phyloP scores from a whole-genome alignment of 2,329 filamentous ascomycete genomes.

The Tolypocladium tropicale region DNA sequence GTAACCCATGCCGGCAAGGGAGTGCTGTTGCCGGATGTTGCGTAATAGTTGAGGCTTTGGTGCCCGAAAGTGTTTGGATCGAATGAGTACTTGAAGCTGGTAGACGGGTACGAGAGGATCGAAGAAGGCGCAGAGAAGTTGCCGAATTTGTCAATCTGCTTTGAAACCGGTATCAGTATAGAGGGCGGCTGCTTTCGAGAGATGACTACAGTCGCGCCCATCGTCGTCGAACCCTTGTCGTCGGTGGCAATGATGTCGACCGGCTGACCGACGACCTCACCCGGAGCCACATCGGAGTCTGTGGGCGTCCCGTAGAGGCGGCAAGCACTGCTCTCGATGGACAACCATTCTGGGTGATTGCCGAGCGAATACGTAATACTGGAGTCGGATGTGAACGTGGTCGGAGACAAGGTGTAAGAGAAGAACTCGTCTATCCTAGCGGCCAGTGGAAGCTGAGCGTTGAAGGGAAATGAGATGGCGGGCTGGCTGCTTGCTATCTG shows the following conservation, averaged over 20 bases:
- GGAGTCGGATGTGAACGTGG: conserved; percentile 61
- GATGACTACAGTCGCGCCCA: conserved; percentile 62
- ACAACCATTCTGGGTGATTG: conserved; percentile 64
- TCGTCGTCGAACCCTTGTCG: conserved; percentile 47
- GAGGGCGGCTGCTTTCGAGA: conserved; percentile 45
- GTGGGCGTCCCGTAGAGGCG: conserved; percentile 63
- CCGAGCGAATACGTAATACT: conserved; percentile 56
- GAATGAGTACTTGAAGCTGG: conserved; percentile 42
- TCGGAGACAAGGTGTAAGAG: conserved; percentile 59
- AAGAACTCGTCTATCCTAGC: conserved; percentile 59
- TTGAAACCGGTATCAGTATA: conserved; percentile 43
- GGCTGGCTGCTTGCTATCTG: conserved; percentile 27
- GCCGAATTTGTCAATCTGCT: conserved; percentile 49
- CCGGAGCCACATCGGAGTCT: conserved; percentile 33
- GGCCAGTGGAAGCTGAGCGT: conserved; percentile 73
- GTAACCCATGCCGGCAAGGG: conserved; percentile 75
- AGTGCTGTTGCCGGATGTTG: conserved; percentile 65
- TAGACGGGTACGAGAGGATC: conserved; percentile 44
- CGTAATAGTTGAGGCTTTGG: conserved; percentile 59
- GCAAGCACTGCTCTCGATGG: conserved; percentile 53
- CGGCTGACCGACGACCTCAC: conserved; percentile 44
- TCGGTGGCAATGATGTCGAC: conserved; percentile 65
- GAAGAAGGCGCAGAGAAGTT: conserved; percentile 49
- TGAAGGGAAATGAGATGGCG: conserved; percentile 58
- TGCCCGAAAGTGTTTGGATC: conserved; percentile 52